Conservation (phyloP, 768 basidiomycete species). For the Mycena venus region DNA sequence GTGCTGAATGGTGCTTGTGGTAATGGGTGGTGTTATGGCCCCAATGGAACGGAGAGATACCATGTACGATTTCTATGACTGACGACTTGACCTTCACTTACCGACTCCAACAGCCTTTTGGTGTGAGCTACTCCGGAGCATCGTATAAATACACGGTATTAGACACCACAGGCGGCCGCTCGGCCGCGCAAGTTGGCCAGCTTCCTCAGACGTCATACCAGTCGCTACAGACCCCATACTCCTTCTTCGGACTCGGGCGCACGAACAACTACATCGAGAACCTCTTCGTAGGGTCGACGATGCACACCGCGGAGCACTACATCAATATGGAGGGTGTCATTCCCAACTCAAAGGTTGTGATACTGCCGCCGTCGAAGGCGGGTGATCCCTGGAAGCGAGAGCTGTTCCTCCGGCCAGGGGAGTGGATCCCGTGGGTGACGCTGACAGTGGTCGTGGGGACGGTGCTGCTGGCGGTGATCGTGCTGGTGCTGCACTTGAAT, state of each 20-base stretch:
- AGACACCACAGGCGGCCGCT: conserved; percentile 88
- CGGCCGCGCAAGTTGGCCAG: conserved; percentile 95
- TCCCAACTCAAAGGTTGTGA: conserved; percentile 97
- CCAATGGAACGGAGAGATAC: conserved; percentile 74
- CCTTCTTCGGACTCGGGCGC: conserved; percentile 96
- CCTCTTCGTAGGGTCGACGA: conserved; percentile 93
- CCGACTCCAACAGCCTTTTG: conserved; percentile 77
- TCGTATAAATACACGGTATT: conserved; percentile 98
- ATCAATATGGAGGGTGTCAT: conserved; percentile 98
- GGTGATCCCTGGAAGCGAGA: conserved; percentile 86
- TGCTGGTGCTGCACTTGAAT: conserved; percentile 88
- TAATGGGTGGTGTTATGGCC: conserved; percentile 79
- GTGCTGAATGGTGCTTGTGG: conserved; percentile 95
- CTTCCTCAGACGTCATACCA: conserved; percentile 95
- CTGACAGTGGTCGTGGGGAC: conserved; percentile 84
- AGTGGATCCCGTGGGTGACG: conserved; percentile 99
- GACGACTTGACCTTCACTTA: not conserved
- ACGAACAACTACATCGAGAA: conserved; percentile 99
- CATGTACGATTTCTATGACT: conserved; percentile 66
- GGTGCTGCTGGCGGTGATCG: conserved; percentile 81
- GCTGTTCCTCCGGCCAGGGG: conserved; percentile 92
- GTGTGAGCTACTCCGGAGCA: conserved; percentile 94
- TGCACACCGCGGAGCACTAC: conserved; percentile 77
- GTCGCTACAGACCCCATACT: conserved; percentile 90
- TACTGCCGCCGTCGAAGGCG: conserved; percentile 77